These are phyloP conservation scores for Scytalidium lignicola DNA, from an alignment of 2,329 filamentous ascomycete species.

Conservation along the genomic window DNA sequence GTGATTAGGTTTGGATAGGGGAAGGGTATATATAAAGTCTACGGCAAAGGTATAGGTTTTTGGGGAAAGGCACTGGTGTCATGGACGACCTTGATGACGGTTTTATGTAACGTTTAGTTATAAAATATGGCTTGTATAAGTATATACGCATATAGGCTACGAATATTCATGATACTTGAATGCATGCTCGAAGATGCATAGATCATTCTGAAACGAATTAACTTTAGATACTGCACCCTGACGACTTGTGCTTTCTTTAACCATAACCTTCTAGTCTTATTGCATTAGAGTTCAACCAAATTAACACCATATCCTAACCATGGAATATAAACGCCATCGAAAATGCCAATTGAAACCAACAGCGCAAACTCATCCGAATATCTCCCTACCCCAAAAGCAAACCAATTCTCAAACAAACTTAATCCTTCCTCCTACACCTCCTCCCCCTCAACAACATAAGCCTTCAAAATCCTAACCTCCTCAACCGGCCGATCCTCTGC, in stretches of 20 bases:
- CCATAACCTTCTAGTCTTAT: too few species aligned
- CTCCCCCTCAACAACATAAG: slow-evolving; percentile 61
- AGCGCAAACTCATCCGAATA: too few species aligned
- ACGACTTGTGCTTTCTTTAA: too few species aligned
- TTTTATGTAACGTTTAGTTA: not conserved
- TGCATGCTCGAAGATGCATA: too few species aligned
- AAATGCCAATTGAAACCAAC: too few species aligned
- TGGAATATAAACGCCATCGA: too few species aligned
- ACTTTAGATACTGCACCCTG: too few species aligned
- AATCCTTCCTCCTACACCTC: too few species aligned
- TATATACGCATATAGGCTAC: not conserved
- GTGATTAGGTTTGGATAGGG: not conserved
- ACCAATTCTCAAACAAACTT: too few species aligned
- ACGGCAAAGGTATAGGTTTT: not conserved
- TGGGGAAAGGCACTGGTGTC: not conserved
- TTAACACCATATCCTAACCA: too few species aligned
- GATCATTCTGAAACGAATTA: too few species aligned
- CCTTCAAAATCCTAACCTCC: slow-evolving; percentile 74
- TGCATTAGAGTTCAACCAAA: too few species aligned
- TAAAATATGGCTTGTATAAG: not conserved
- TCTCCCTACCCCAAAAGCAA: not conserved
- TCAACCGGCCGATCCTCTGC: slow-evolving; percentile 75
- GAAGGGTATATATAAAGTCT: not conserved
- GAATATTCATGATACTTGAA: not conserved
- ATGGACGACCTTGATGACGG: not conserved